Evolutionary conservation across 345 rosid genomes (phyloP), one percentile per base, ranked within the genome.

Genomic region (Bretschneidera sinensis): DNA sequence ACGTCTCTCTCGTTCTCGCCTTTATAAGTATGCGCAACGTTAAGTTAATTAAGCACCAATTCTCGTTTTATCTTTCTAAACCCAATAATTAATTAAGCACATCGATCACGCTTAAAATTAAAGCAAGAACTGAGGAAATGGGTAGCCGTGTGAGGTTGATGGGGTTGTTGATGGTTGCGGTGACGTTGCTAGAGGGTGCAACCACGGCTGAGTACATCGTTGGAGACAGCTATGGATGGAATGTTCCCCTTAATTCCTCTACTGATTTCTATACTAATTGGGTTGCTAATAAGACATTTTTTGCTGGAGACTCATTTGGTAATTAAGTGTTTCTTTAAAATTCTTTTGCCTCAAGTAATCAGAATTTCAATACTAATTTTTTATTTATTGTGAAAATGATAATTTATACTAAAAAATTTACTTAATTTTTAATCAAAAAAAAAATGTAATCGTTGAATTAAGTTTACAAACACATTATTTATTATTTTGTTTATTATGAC

Each of bases 251-350:
- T 8, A 28, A 3, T 28, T 4, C 31, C 17, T 35, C 49, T 19
- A 1, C 2, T 2, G 45, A 60, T 23, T 61, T 23, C 19, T 77
- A 73, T 13, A 24, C 54, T 1, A 28, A 48, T 4, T 77, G 81
- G 81, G 61, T 45, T 20, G 24, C 39, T 14, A 58, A 47, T 21
- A 43, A 70, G 48, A 60, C 62, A 16, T 66, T 77, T 18, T 8
- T 1, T 49, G 54, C 20, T 0, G 81, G 73, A 8, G 73, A 77
- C 61, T 1, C 52, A 11, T 43, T 70, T 5, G 62, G 81, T 73
- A 63, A 53, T 22, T 21, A 21, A 9, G 6, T 48, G 5, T 4
- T 5, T 4, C 6, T 17, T 48, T 48, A 5, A 13, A 6, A 6
- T 13, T n/a, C 6, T 48, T 4, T 4, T 6, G 6, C 52, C 5